These are phyloP conservation scores for Usnea hakonensis DNA, from an alignment of 495 filamentous ascomycete genomes.

Conservation along the genomic window DNA sequence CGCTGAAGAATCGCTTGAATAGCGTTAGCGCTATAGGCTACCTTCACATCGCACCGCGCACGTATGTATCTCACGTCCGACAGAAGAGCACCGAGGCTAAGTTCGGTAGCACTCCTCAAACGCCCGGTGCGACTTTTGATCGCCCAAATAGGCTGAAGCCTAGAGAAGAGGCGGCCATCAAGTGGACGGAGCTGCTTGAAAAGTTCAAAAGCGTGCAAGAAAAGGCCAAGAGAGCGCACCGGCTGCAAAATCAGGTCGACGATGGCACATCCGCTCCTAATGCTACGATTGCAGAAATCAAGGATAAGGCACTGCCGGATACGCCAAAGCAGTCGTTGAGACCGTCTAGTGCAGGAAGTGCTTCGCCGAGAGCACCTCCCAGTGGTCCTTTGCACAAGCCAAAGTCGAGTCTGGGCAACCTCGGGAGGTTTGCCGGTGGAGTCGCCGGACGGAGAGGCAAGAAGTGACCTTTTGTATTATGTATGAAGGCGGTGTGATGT, in stretches of 20 bases:
- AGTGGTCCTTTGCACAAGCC: slow-evolving; percentile 44
- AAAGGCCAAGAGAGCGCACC: slow-evolving; percentile 50
- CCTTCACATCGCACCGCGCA: slow-evolving; percentile 73
- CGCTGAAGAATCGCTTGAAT: slow-evolving; percentile 92
- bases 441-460: slow-evolving; percentile 54
- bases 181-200: slow-evolving; percentile 91
- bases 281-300: slow-evolving; percentile 31
- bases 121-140: slow-evolving; percentile 42
- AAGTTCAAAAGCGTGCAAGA: slow-evolving; percentile 92
- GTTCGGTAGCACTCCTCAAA: slow-evolving; percentile 23
- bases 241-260: slow-evolving; percentile 25
- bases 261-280: slow-evolving; percentile 24
- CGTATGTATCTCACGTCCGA: slow-evolving; percentile 52
- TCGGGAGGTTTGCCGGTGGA: slow-evolving; percentile 59
- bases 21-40: slow-evolving; percentile 96
- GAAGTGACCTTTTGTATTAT: slow-evolving; percentile 24
- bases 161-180: slow-evolving; percentile 74
- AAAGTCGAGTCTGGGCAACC: slow-evolving; percentile 58
- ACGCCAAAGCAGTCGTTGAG: slow-evolving; percentile 28
- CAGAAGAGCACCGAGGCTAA: slow-evolving; percentile 29
- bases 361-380: slow-evolving; percentile 38
- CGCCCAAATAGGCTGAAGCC: slow-evolving; percentile 75
- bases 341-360: slow-evolving; percentile 31
- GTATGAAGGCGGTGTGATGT: not conserved
- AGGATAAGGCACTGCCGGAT: slow-evolving; percentile 39